These are phyloP conservation scores for Aspergillus sp. DNA, from an alignment of 2,329 filamentous ascomycete species.

Conservation along the genomic window DNA sequence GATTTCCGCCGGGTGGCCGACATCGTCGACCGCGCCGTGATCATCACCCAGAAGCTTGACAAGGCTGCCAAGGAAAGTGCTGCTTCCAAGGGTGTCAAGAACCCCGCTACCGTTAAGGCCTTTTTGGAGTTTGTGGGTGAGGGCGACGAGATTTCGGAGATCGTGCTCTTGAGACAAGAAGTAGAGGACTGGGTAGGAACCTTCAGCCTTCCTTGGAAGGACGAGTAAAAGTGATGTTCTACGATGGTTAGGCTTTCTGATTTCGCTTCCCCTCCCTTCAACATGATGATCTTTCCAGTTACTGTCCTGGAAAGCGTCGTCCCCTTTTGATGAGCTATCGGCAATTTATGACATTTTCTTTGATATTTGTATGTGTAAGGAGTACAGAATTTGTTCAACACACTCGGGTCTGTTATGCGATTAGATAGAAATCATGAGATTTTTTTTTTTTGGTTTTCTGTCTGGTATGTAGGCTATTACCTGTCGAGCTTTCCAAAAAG, in stretches of 20 bases:
- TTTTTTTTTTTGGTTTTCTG: too few relatives aligned
- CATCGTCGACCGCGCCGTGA: constrained; percentile 78
- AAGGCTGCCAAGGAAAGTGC: constrained; percentile 66
- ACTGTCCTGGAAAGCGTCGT: too few relatives aligned
- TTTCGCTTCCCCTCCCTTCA: too few relatives aligned
- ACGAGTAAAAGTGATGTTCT: constrained; percentile 37
- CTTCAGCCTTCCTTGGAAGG: constrained; percentile 82
- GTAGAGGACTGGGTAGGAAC: constrained; percentile 81
- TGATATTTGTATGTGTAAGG: constrained; percentile 9
- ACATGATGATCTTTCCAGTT: too few relatives aligned
- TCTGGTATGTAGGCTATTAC: too few relatives aligned
- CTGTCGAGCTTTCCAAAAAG: too few relatives aligned
- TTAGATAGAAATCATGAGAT: too few relatives aligned
- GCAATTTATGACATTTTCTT: neutral
- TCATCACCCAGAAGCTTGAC: constrained; percentile 72
- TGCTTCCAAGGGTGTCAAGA: constrained; percentile 79
- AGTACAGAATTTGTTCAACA: too few relatives aligned
- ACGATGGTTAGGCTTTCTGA: too few relatives aligned
- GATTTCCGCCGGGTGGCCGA: constrained; percentile 86
- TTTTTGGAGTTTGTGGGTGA: constrained; percentile 86
- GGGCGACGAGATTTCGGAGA: constrained; percentile 74
- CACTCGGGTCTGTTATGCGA: too few relatives aligned
- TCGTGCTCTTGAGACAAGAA: constrained; percentile 81
- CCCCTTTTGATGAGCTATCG: neutral
- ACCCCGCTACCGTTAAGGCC: constrained; percentile 97